phyloP scores from a whole-genome alignment of 2,329 filamentous ascomycete genomes.

The Pseudogymnoascus sp. region DNA sequence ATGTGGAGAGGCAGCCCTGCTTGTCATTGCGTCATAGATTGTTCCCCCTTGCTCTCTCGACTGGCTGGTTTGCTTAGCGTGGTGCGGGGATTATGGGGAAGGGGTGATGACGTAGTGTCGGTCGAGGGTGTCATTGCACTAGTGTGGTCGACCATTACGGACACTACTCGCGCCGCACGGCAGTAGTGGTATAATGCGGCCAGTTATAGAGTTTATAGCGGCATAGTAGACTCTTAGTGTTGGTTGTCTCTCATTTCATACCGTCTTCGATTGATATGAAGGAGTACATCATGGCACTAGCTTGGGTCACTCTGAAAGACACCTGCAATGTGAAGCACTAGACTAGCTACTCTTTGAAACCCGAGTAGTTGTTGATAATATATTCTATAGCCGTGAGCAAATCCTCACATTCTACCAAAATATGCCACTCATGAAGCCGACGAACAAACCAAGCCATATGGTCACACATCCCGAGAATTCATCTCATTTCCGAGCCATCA shows the following conservation, averaged over 20 bases:
- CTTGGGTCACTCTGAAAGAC: not conserved
- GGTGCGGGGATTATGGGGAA: not conserved
- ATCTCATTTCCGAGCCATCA: not conserved
- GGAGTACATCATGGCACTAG: not conserved
- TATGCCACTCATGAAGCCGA: not conserved
- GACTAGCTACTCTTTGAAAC: not conserved
- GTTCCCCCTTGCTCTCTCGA: not conserved
- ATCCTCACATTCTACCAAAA: not conserved
- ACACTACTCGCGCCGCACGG: not conserved
- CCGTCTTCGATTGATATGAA: not conserved
- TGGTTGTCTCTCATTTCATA: not conserved
- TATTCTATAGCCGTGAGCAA: not conserved
- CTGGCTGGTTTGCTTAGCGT: not conserved
- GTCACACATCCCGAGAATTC: not conserved
- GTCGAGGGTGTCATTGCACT: not conserved
- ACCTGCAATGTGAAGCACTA: not conserved
- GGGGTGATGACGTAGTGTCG: not conserved
- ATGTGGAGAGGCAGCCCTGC: not conserved
- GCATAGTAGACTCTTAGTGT: not conserved
- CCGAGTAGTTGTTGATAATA: not conserved
- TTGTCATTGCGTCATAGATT: slow-evolving; percentile 3
- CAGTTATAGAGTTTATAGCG: not conserved
- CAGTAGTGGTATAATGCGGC: not conserved
- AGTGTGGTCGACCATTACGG: not conserved
- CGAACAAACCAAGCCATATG: not conserved